A percentile compares a stretch with the other conserved stretches of the same genome.
Evolutionary conservation across 768 basidiomycete species (phyloP).

Genomic region (Russula lepida): DNA sequence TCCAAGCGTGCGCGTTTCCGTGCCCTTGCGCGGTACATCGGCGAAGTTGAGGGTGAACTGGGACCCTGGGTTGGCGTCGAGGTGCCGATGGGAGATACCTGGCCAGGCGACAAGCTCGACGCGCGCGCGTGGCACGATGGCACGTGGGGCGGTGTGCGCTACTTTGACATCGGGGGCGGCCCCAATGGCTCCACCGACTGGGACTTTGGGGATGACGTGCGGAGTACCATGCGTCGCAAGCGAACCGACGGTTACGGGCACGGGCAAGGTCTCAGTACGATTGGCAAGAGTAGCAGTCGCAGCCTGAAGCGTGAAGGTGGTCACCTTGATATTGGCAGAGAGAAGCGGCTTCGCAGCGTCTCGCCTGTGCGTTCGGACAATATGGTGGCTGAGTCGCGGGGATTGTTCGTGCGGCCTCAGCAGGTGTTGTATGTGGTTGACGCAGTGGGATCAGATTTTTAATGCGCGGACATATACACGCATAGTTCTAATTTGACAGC

Average conservation of each 20-base stretch:
- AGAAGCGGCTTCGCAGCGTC: conserved; percentile 56
- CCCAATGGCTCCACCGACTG: conserved; percentile 55
- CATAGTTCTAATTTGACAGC: not conserved
- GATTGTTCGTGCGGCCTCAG: conserved; percentile 77
- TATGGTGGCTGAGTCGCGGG: conserved; percentile 55
- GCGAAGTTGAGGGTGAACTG: conserved; percentile 69
- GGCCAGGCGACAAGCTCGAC: conserved; percentile 42
- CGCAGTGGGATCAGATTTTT: conserved; percentile 43
- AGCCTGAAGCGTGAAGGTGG: conserved; percentile 50
- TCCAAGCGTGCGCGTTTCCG: conserved; percentile 78
- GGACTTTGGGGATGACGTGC: conserved; percentile 44
- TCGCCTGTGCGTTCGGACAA: conserved; percentile 58
- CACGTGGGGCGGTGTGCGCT: conserved; percentile 68
- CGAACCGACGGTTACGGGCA: conserved; percentile 23
- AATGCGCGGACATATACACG: not conserved
- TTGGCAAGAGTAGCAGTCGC: conserved; percentile 29
- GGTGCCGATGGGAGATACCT: conserved; percentile 60
- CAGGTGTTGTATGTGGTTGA: conserved; percentile 84
- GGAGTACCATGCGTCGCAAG: conserved; percentile 37
- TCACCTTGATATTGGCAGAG: conserved; percentile 36
- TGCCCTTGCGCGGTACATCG: conserved; percentile 82
- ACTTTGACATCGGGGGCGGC: conserved; percentile 73
- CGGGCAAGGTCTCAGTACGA: conserved; percentile 24
- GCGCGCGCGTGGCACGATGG: conserved; percentile 87
- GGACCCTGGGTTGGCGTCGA: conserved; percentile 92